Percentiles rank a stretch among this genome's conserved stretches.
phyloP scores from a whole-genome alignment of 2,329 filamentous ascomycete genomes.

The Alternaria arbusti region DNA sequence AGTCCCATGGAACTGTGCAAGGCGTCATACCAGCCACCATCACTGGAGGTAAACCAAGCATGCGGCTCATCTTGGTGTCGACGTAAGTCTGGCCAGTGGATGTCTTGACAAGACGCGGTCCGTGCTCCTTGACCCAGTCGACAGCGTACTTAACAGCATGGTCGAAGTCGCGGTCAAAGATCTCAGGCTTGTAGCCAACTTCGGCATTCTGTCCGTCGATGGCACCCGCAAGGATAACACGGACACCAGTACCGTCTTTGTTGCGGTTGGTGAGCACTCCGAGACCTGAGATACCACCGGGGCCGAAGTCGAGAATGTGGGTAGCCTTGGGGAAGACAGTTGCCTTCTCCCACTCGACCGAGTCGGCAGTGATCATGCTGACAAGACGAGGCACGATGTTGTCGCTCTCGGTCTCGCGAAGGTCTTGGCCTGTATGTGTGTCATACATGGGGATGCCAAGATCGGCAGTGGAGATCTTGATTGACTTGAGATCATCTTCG shows the following conservation, averaged over 20 bases:
- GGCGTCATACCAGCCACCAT: constrained; percentile 60
- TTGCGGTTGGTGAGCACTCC: constrained; percentile 97
- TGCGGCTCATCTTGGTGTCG: constrained; percentile 75
- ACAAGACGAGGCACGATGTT: constrained; percentile 87
- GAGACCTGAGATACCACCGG: constrained; percentile 93
- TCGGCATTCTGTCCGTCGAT: constrained; percentile 88
- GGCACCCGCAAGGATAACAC: constrained; percentile 92
- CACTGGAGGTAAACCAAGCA: constrained; percentile 55
- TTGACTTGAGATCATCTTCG: constrained; percentile 82
- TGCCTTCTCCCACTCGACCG: constrained; percentile 95
- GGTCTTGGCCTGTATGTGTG: constrained; percentile 78
- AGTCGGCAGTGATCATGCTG: constrained; percentile 91
- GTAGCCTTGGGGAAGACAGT: constrained; percentile 90
- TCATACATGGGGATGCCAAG: constrained; percentile 88
- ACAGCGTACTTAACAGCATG: constrained; percentile 93
- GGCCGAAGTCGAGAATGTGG: constrained; percentile 95
- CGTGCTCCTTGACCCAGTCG: constrained; percentile 97
- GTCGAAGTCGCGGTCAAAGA: constrained; percentile 95
- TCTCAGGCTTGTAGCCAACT: constrained; percentile 96
- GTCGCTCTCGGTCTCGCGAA: constrained; percentile 70
- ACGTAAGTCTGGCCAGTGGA: constrained; percentile 89
- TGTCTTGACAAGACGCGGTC: constrained; percentile 88
- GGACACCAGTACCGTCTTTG: constrained; percentile 97
- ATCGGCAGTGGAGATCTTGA: constrained; percentile 74
- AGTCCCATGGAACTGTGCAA: constrained; percentile 56